Percentiles rank a stretch among this genome's conserved stretches.
Evolutionary conservation across 2,329 filamentous ascomycete species (phyloP).

Genomic region (Alternaria dauci): DNA sequence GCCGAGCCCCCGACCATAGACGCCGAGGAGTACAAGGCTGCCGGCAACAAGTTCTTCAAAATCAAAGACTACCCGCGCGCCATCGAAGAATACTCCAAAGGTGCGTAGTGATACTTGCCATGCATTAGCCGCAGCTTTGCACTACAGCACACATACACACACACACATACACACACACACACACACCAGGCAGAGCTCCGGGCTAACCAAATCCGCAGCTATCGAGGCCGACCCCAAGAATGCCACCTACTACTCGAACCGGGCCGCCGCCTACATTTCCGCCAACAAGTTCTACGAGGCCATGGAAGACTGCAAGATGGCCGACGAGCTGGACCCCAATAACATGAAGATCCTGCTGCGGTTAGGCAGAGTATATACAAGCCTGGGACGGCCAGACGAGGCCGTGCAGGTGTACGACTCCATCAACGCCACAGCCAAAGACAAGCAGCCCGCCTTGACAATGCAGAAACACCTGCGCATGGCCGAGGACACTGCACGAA

Average conservation of each 20-base stretch:
- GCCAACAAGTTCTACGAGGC: slow-evolving; percentile 80
- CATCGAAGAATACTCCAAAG: slow-evolving; percentile 93
- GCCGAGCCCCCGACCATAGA: slow-evolving; percentile 67
- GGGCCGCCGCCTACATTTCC: slow-evolving; percentile 92
- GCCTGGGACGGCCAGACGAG: slow-evolving; percentile 84
- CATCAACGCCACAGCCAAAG: slow-evolving; percentile 84
- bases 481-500: slow-evolving; percentile 77
- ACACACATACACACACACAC: slow-evolving; percentile 13
- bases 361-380: slow-evolving; percentile 88
- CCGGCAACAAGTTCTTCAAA: slow-evolving; percentile 97
- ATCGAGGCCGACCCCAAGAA: slow-evolving; percentile 87
- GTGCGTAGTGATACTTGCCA: slow-evolving; percentile 60
- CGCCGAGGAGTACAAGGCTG: slow-evolving; percentile 89
- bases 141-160: slow-evolving; percentile 9
- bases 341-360: slow-evolving; percentile 90
- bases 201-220: slow-evolving; percentile 63
- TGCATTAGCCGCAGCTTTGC: slow-evolving; percentile 16
- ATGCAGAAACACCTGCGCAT: slow-evolving; percentile 85
- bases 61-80: slow-evolving; percentile 87
- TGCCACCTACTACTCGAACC: slow-evolving; percentile 91
- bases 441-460: slow-evolving; percentile 80
- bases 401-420: slow-evolving; percentile 82
- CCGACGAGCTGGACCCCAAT: slow-evolving; percentile 81
- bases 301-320: slow-evolving; percentile 83
- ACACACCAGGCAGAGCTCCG: slow-evolving; percentile 19